Evolutionary conservation across 345 rosid genomes (phyloP).

Genomic region (Lenwebbia sp.): DNA sequence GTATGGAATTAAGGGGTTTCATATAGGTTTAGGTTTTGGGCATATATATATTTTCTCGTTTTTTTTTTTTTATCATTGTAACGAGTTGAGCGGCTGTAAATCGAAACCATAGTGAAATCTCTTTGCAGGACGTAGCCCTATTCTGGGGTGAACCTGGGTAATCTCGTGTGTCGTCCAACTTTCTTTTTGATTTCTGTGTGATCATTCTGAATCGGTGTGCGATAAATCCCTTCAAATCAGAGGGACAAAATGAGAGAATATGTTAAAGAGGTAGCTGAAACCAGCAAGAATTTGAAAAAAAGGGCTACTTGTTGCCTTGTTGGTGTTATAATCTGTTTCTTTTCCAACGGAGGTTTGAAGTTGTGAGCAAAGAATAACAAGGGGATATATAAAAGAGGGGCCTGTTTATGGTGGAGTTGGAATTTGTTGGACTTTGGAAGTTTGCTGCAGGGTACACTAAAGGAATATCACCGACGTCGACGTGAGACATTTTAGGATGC

Average conservation of each 20-base stretch:
- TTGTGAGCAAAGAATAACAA: neutral
- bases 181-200: too few relatives aligned
- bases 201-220: too few relatives aligned
- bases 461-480: neutral
- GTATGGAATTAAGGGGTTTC: too few relatives aligned
- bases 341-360: neutral
- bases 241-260: neutral
- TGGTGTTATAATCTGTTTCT: neutral
- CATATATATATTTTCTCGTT: too few relatives aligned
- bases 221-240: too few relatives aligned
- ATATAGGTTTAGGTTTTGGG: too few relatives aligned
- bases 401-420: neutral
- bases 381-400: neutral
- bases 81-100: too few relatives aligned
- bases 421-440: neutral
- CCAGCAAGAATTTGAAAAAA: neutral
- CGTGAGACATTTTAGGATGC: neutral
- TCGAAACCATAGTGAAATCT: too few relatives aligned
- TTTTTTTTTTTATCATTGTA: too few relatives aligned
- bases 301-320: neutral
- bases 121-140: too few relatives aligned
- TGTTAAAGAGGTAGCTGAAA: neutral
- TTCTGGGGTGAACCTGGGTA: too few relatives aligned
- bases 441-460: neutral
- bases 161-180: too few relatives aligned